Base-by-base conservation (phyloP, 192 early-diverging fungal genomes). In the Mortierella alpina region DNA sequence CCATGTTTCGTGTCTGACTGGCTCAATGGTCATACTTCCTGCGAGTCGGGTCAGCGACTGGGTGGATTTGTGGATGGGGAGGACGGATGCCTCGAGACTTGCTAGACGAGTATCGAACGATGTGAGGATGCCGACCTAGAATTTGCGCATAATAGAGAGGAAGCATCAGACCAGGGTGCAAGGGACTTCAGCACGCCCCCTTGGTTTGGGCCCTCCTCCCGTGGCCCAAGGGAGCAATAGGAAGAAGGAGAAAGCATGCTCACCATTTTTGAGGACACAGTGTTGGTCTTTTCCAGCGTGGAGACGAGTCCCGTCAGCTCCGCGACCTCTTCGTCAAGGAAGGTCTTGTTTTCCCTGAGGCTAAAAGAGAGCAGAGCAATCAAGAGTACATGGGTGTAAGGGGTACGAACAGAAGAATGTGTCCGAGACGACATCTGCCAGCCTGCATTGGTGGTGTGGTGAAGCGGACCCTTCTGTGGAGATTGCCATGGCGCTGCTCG, bases 1-100 rank as follows among this genome's bases (percentile, higher is more conserved):
- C 31, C 31, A 31, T 31, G 31, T 31, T 31, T 31, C 31, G 31
- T 31, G 31, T 31, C 31, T 51, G 0, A 49, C 40, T 20, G 22
- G 46, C 42, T 20, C 13, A 15, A 71, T 39, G 31, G 0, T 76
- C 88, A 15, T 87, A 95, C 94, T 94, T 62, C 91, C 92, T 14
- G 90, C 88, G 7, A 93, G 75, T 52, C 84, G 85, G 7, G 94
- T 94, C 54, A 96, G 79, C 59, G 86, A 88, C 59, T 92, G 89
- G 11, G 94, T 96, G 1, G 91, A 87, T 48, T 86, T 85, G 61
- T 96, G 93, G 66, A 96, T 95, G 18, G 95, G 95, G 42, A 94
- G 61, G 41, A 96, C 94, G 5, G 91, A 93, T 2, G 85, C 85
- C 72, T 96, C 92, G 5, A 96, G 82, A 56, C 87, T 87, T 2